phyloP scores from a whole-genome alignment of 2,329 filamentous ascomycete genomes.

The Colletotrichum falcatum region DNA sequence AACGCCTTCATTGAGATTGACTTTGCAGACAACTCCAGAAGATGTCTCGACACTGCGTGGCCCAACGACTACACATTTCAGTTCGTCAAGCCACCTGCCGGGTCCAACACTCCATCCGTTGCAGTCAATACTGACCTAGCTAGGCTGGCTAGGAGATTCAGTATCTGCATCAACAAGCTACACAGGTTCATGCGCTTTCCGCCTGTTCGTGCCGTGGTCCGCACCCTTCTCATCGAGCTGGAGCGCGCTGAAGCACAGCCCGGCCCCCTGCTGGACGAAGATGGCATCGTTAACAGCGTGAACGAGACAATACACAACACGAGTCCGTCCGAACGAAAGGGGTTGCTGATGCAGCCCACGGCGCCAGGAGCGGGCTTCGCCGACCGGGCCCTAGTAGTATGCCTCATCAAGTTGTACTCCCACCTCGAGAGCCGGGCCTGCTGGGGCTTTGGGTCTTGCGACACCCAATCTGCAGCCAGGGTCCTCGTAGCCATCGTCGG shows the following conservation, averaged over 20 bases:
- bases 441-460: slow-evolving; percentile 9
- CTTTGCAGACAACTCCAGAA: slow-evolving; percentile 1
- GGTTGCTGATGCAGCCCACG: slow-evolving; percentile 16
- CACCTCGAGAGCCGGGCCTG: slow-evolving; percentile 22
- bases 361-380: slow-evolving; percentile 7
- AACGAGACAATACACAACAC: slow-evolving; percentile 11
- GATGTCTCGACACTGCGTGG: background rate
- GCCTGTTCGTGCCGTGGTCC: slow-evolving; percentile 19
- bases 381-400: slow-evolving; percentile 22
- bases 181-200: slow-evolving; percentile 36
- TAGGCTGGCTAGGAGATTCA: slow-evolving; percentile 7
- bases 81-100: background rate
- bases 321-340: background rate
- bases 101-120: background rate
- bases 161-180: slow-evolving; percentile 20
- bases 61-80: slow-evolving; percentile 29
- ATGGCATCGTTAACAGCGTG: background rate
- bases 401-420: slow-evolving; percentile 29
- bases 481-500: slow-evolving; percentile 23
- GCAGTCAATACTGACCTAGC: slow-evolving; percentile 28
- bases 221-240: slow-evolving; percentile 38
- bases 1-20: slow-evolving; percentile 10
- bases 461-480: background rate
- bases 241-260: slow-evolving; percentile 28
- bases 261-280: slow-evolving; percentile 11